Evolutionary conservation across 345 rosid species (phyloP).

Genomic region (Capsella bursapastoris): DNA sequence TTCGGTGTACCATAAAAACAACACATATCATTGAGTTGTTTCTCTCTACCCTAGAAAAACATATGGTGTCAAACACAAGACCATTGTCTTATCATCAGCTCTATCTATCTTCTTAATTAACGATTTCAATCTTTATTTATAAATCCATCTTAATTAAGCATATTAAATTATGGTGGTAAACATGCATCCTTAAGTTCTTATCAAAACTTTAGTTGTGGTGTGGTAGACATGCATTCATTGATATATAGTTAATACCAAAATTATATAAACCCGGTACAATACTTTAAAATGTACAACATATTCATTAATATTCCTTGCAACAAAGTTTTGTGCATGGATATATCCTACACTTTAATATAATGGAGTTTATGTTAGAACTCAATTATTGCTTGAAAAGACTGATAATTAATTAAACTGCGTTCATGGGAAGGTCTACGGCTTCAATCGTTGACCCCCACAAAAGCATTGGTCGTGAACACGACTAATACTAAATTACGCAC

Average conservation of each 20-base stretch:
- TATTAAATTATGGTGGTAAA: too few relatives aligned
- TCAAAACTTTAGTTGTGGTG: too few relatives aligned
- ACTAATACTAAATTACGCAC: slow-evolving; percentile 29
- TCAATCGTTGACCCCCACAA: slow-evolving; percentile 39
- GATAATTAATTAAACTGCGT: slow-evolving; percentile 2
- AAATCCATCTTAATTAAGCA: background rate
- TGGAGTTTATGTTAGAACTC: background rate
- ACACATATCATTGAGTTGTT: slow-evolving; percentile 45
- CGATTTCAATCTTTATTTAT: background rate
- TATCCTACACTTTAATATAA: background rate
- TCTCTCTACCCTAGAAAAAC: slow-evolving; percentile 22
- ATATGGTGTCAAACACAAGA: slow-evolving; percentile 36
- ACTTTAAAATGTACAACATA: background rate
- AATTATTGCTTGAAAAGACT: slow-evolving; percentile 34
- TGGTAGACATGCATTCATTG: too few relatives aligned
- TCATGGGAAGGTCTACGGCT: slow-evolving; percentile 38
- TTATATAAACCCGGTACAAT: background rate
- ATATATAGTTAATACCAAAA: too few relatives aligned
- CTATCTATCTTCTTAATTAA: background rate
- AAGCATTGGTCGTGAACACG: slow-evolving; percentile 46
- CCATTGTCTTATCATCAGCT: slow-evolving; percentile 7
- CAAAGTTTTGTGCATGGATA: slow-evolving; percentile 1
- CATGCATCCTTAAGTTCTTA: too few relatives aligned
- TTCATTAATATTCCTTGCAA: background rate
- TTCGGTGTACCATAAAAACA: slow-evolving; percentile 44